These are phyloP conservation scores for Globisporangium parvum DNA, from an alignment of 352 stramenopile genomes.

Conservation along the genomic window DNA sequence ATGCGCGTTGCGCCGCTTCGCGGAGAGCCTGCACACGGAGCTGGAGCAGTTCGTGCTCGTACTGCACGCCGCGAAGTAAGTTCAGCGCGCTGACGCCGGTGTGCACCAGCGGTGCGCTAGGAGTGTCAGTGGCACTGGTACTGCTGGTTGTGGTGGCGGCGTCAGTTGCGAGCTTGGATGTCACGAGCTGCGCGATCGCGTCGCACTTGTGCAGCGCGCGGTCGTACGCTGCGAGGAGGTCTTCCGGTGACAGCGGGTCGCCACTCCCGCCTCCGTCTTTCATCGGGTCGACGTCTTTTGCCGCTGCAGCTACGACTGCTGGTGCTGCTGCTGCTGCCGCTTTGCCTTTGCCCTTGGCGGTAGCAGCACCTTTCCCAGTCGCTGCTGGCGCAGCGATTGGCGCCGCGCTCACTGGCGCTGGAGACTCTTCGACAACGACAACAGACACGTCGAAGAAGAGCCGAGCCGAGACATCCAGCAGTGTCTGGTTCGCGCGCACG, in stretches of 20 bases:
- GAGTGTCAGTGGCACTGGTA: neutral
- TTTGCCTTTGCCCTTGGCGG: constrained; percentile 42
- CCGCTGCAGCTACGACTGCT: constrained; percentile 11
- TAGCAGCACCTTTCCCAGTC: constrained; percentile 19
- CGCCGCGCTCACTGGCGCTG: constrained; percentile 7
- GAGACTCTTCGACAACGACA: constrained; percentile 14
- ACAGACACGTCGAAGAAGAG: constrained; percentile 32
- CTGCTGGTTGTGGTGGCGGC: neutral
- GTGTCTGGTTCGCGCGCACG: constrained; percentile 17
- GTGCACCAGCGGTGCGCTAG: neutral
- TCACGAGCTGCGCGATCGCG: constrained; percentile 30
- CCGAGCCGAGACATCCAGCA: constrained; percentile 28
- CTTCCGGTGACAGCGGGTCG: constrained; percentile 26
- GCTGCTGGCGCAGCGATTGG: constrained; percentile 7
- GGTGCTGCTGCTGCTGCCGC: constrained; percentile 13
- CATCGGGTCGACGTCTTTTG: constrained; percentile 4
- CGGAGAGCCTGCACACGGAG: constrained; percentile 46
- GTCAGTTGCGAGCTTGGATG: constrained; percentile 13
- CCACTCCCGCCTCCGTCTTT: constrained; percentile 13
- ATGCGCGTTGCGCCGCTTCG: constrained; percentile 28
- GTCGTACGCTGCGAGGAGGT: constrained; percentile 39
- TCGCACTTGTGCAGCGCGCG: constrained; percentile 39
- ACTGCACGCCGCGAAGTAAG: constrained; percentile 45
- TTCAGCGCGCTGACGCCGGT: constrained; percentile 38
- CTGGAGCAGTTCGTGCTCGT: constrained; percentile 52